phyloP scores from a whole-genome alignment of 2,329 filamentous ascomycete species.

The Apiospora aurea region DNA sequence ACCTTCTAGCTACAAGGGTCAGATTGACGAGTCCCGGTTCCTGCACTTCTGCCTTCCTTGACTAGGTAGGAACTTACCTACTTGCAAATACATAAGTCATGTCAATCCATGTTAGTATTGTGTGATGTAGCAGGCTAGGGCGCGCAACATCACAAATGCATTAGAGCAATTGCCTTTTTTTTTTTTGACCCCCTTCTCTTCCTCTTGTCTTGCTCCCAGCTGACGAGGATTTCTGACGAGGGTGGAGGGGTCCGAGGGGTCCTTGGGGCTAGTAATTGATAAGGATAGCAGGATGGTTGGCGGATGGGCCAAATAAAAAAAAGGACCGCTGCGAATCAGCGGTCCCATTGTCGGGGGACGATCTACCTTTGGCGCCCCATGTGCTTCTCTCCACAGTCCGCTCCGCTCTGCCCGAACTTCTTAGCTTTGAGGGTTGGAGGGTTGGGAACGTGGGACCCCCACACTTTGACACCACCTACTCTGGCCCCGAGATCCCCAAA shows the following conservation, averaged over 20 bases:
- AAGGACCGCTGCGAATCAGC: not conserved
- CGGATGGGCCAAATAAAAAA: not conserved
- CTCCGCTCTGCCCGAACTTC: slow-evolving; percentile 17
- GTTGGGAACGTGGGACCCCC: slow-evolving; percentile 13
- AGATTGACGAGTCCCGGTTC: not conserved
- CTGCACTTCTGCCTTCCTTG: not conserved
- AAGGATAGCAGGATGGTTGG: not conserved
- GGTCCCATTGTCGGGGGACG: not conserved
- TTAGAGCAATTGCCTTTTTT: slow-evolving; percentile 31
- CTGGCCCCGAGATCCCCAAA: not conserved
- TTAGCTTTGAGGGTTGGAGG: not conserved
- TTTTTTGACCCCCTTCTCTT: too few species aligned
- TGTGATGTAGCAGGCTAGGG: not conserved
- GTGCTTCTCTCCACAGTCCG: not conserved
- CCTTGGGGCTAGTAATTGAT: not conserved
- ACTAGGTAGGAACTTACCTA: not conserved
- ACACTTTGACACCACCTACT: slow-evolving; percentile 17
- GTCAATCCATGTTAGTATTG: not conserved
- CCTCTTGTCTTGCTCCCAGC: not conserved
- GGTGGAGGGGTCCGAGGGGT: slow-evolving; percentile 15
- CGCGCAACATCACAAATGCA: slow-evolving; percentile 28
- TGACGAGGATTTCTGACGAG: slow-evolving; percentile 12
- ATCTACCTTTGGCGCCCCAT: not conserved
- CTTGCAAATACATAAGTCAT: not conserved
- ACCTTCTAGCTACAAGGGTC: not conserved